phyloP scores from a whole-genome alignment of 2,329 filamentous ascomycete species.

The Herpotrichia juniperi region DNA sequence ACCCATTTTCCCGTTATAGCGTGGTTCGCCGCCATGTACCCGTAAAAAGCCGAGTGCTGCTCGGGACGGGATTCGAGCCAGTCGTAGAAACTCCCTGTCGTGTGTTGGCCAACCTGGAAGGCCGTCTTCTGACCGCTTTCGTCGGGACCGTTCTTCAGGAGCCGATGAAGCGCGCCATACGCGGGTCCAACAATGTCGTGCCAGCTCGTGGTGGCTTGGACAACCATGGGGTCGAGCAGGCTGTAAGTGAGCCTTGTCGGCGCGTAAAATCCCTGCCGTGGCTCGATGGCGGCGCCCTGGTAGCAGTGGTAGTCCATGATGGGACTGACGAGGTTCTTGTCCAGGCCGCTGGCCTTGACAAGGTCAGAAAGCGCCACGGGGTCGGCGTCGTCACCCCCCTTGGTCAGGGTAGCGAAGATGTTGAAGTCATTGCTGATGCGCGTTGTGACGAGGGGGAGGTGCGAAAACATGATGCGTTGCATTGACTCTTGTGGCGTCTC shows the following conservation, averaged over 20 bases:
- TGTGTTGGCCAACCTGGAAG: no score
- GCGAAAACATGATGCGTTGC: not conserved
- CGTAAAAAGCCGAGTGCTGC: no score
- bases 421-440: conserved; percentile 1
- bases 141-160: no score
- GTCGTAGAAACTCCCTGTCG: no score
- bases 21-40: no score
- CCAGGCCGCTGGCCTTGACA: no score
- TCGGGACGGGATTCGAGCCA: no score
- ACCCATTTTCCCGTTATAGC: not conserved
- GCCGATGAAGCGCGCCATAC: no score
- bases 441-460: not conserved
- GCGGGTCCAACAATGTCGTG: no score
- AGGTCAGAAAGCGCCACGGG: no score
- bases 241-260: not conserved
- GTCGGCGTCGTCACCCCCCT: not conserved
- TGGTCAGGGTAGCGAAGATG: not conserved
- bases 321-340: not conserved
- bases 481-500: not conserved
- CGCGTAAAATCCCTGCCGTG: not conserved
- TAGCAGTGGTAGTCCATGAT: not conserved
- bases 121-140: no score
- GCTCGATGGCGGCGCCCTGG: not conserved
- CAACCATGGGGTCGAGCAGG: not conserved
- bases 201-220: no score